Conservation (phyloP, 2,329 filamentous ascomycete species). For the Aaosphaeria arxii region DNA sequence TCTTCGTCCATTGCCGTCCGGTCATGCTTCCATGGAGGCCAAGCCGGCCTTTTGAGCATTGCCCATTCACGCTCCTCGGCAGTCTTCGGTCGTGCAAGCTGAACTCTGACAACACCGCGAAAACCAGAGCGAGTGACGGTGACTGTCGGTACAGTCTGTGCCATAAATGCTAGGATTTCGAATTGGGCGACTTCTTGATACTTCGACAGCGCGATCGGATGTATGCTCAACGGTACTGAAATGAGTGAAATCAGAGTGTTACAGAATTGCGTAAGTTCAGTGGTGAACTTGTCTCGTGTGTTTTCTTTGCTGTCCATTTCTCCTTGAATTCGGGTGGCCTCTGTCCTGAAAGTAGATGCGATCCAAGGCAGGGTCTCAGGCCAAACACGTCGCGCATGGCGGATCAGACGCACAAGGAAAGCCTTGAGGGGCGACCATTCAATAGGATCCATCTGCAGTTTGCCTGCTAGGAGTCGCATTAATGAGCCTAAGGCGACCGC, state of each 20-base stretch:
- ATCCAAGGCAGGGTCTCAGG: slow-evolving; percentile 32
- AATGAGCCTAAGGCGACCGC: slow-evolving; percentile 17
- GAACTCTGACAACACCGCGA: slow-evolving; percentile 53
- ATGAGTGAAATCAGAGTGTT: slow-evolving; percentile 51
- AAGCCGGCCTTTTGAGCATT: slow-evolving; percentile 56
- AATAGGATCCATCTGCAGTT: slow-evolving; percentile 11
- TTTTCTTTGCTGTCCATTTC: background rate
- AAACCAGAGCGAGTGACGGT: slow-evolving; percentile 58
- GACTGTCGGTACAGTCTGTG: slow-evolving; percentile 51
- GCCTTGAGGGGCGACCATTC: slow-evolving; percentile 22
- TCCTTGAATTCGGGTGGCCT: slow-evolving; percentile 18
- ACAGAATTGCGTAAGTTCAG: slow-evolving; percentile 39
- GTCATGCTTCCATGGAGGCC: slow-evolving; percentile 66
- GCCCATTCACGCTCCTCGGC: slow-evolving; percentile 56
- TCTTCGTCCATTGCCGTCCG: slow-evolving; percentile 59
- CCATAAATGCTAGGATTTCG: slow-evolving; percentile 56
- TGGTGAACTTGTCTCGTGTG: slow-evolving; percentile 11
- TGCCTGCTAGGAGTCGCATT: slow-evolving; percentile 20
- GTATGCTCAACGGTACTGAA: slow-evolving; percentile 45
- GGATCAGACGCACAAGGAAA: slow-evolving; percentile 21
- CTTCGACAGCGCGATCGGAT: slow-evolving; percentile 48
- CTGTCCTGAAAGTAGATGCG: slow-evolving; percentile 20
- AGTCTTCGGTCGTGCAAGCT: slow-evolving; percentile 58
- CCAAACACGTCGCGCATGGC: slow-evolving; percentile 28
- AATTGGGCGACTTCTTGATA: slow-evolving; percentile 59